Percentiles rank a stretch among this genome's conserved stretches.
phyloP scores from a whole-genome alignment of 2,329 filamentous ascomycete genomes.

The Corynespora cassiicola region DNA sequence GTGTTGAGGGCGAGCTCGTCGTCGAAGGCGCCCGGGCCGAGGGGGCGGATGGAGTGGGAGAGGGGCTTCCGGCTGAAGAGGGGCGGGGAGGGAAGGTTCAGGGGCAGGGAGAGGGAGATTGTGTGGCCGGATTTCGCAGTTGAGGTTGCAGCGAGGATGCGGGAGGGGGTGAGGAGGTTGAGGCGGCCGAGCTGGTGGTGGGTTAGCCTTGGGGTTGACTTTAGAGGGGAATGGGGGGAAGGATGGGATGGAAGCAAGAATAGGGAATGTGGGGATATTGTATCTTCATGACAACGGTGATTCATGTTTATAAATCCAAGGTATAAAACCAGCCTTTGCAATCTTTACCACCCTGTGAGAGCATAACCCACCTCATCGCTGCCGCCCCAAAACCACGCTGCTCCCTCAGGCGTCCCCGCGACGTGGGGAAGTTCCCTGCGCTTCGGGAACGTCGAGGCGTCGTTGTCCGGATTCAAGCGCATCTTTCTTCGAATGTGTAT shows the following conservation, averaged over 20 bases:
- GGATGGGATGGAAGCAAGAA: too few species aligned
- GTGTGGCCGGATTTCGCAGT: constrained; percentile 58
- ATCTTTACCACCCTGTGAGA: too few species aligned
- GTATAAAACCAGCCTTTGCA: background rate
- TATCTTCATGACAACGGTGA: too few species aligned
- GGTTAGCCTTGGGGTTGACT: constrained; percentile 55
- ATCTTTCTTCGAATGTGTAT: too few species aligned
- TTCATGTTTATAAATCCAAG: too few species aligned
- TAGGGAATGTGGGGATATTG: too few species aligned
- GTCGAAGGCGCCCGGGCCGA: constrained; percentile 27
- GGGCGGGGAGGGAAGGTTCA: constrained; percentile 60
- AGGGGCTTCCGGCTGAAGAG: constrained; percentile 65
- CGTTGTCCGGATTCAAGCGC: constrained; percentile 25
- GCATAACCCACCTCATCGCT: constrained; percentile 15
- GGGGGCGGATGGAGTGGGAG: constrained; percentile 38
- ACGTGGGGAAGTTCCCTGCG: constrained; percentile 25
- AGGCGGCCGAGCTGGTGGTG: constrained; percentile 61
- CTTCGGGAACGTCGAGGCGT: constrained; percentile 25
- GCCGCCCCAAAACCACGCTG: constrained; percentile 33
- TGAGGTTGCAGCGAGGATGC: constrained; percentile 59
- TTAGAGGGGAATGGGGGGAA: too few species aligned
- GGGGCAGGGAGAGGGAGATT: constrained; percentile 67
- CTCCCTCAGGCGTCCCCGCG: constrained; percentile 25
- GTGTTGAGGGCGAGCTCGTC: constrained; percentile 41
- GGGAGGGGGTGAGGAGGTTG: constrained; percentile 64